Evolutionary conservation across 345 rosid genomes (phyloP), one percentile per base, ranked within the genome.

Genomic region (Theobroma cacao): DNA sequence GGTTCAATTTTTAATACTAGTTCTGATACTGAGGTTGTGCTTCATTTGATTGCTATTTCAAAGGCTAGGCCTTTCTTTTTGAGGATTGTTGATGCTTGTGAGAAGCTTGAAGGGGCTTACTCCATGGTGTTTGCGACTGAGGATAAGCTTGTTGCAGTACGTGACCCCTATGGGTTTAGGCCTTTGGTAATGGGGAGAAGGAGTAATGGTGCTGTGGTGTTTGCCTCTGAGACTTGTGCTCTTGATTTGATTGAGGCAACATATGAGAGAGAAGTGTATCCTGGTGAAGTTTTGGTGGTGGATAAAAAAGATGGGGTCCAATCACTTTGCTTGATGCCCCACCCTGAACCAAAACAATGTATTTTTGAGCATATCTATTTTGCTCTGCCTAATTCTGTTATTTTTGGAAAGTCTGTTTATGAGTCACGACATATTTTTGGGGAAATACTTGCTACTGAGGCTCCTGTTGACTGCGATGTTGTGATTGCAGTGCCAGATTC

Each of bases 401-500:
- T 96, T 10, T 94, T 91, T 41, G 97, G 99, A 38, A 86, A 87
- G 76, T 96, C 99, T 40, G 98, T 96, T 38, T 96, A 96, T 0
- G 91, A 91, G 67, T 96, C 99, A 0, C 82, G 99, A 63, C 87
- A 47, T 66, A 59, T 74, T 4, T 94, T 90, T 47, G 98, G 99
- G 1, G 94, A 92, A 86, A 91, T 96, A 34, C 88, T 96, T 28
- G 99, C 99, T 0, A 79, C 91, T 0, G 99, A 89, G 84, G 87
- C 88, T 1, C 97, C 94, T 4, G 98, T 84, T 15, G 97, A 92
- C 20, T 96, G 97, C 48, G 99, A 96, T 81, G 97, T 96, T 18
- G 99, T 96, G 84, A 96, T 96, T 36, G 97, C 98, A 0, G 98
- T 96, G 31, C 97, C 99, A 0, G 99, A 96, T 84, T 94, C 99